Evolutionary conservation across 495 filamentous ascomycete genomes (phyloP), one percentile per base, ranked within the genome.

Genomic region (Extremus antarcticus): DNA sequence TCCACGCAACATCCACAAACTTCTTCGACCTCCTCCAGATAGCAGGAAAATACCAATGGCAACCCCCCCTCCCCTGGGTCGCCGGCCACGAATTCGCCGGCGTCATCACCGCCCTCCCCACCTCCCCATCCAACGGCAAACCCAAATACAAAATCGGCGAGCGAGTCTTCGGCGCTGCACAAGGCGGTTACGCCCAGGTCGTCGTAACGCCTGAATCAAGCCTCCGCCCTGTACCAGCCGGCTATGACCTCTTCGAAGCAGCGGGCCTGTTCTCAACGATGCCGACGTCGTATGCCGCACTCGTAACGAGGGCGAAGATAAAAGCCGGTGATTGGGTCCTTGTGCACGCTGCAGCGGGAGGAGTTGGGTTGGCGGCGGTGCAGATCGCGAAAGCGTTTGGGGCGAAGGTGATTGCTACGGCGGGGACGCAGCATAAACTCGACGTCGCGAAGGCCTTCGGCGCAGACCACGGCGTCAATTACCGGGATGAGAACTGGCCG

Each of bases 21-120:
- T 97, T 95, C 80, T 96, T 95, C 74, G 91, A 96, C 66, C 82
- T 90, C 53, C 77, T 95, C 51, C 89, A 95, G 63, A 90, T 94
- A 66, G 82, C 82, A 58, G 90, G 89, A 46, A 84, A 84, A 69
- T 84, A 83, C 71, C 81, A 85, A 59, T 72, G 81, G 66, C 84
- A 85, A 61, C 72, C 72, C 22, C 54, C 62, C 29, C 77, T 96
- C 47, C 91, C 91, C 11, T 97, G 91, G 91, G 73, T 94, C 51
- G 77, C 87, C 4, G 91, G 91, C 53, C 74, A 77, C 65, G 91
- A 96, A 67, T 97, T 95, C 72, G 78, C 88, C 35, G 91, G 91
- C 61, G 73, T 81, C 10, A 71, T 96, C 62, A 70, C 85, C 59
- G 76, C 83, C 45, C 72, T 79, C 0, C 24, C 51, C n/a, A 24